Evolutionary conservation across 805 yeast species (phyloP).

Genomic region (Blastobotrys attinorum): DNA sequence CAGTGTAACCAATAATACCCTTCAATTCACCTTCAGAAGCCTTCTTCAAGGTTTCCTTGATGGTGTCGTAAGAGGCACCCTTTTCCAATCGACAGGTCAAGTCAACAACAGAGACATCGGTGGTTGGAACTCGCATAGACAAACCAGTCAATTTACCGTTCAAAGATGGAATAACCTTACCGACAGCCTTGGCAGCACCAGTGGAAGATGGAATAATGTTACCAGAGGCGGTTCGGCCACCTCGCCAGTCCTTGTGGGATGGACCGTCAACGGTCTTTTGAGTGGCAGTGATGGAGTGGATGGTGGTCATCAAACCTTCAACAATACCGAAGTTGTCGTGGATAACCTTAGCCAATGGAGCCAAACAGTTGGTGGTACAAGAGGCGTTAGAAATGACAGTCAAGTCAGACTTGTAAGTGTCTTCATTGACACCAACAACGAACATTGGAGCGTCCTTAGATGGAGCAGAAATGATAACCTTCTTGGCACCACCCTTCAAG

Average conservation of each 20-base stretch:
- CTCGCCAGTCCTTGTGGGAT: conserved; percentile 97
- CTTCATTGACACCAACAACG: conserved; percentile 84
- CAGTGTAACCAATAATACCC: conserved; percentile 85
- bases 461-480: conserved; percentile 91
- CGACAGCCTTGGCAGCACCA: conserved; percentile 97
- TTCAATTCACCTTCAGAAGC: conserved; percentile 71
- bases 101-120: conserved; percentile 89
- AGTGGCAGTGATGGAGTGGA: conserved; percentile 93
- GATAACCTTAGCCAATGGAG: conserved; percentile 87
- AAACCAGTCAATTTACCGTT: conserved; percentile 92
- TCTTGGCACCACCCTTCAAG: conserved; percentile 87
- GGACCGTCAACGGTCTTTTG: conserved; percentile 97
- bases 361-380: conserved; percentile 93
- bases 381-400: conserved; percentile 85
- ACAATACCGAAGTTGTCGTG: conserved; percentile 81
- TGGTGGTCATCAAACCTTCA: conserved; percentile 93
- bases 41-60: conserved; percentile 65
- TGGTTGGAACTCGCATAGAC: conserved; percentile 91
- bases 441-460: conserved; percentile 93
- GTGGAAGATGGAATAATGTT: conserved; percentile 94
- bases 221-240: conserved; percentile 94
- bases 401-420: conserved; percentile 67
- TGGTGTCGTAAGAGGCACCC: conserved; percentile 74
- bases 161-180: conserved; percentile 85
- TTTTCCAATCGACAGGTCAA: conserved; percentile 76